phyloP scores from a whole-genome alignment of 2,329 filamentous ascomycete genomes.

The Penicillium olsonii region DNA sequence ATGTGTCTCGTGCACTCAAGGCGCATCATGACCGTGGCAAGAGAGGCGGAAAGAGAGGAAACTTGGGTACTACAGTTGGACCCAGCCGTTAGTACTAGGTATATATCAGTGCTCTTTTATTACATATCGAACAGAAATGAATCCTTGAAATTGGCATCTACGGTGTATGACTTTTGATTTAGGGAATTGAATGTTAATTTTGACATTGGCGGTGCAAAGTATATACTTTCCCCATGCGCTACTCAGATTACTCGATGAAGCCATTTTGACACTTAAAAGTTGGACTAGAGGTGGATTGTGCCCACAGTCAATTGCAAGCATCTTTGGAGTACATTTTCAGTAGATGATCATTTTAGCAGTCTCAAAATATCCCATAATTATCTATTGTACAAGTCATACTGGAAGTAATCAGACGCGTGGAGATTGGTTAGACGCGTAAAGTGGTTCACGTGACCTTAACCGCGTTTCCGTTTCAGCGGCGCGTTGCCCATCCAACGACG shows the following conservation, averaged over 20 bases:
- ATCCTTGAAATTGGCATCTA: neutral
- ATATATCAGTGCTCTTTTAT: neutral
- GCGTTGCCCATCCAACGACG: neutral
- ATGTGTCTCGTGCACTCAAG: conserved; percentile 77
- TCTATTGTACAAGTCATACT: too few relatives aligned
- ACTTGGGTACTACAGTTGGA: conserved; percentile 45
- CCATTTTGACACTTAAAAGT: too few relatives aligned
- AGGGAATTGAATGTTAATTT: too few relatives aligned
- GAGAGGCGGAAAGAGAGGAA: conserved; percentile 78
- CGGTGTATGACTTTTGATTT: neutral
- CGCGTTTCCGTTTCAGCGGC: neutral
- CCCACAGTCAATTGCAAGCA: too few relatives aligned
- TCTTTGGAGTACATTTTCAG: too few relatives aligned
- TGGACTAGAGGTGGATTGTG: too few relatives aligned
- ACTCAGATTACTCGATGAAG: too few relatives aligned
- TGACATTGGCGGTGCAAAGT: too few relatives aligned
- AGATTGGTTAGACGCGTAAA: neutral
- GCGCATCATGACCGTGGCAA: conserved; percentile 82
- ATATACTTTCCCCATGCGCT: too few relatives aligned
- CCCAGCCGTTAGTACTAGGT: neutral
- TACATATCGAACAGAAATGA: neutral
- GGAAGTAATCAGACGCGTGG: neutral
- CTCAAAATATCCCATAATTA: too few relatives aligned
- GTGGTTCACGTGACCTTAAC: neutral
- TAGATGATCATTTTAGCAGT: too few relatives aligned